A percentile compares a stretch with the other conserved stretches of the same genome.
phyloP scores from a whole-genome alignment of 331 rosid genomes.

The Pyrus hybrid region DNA sequence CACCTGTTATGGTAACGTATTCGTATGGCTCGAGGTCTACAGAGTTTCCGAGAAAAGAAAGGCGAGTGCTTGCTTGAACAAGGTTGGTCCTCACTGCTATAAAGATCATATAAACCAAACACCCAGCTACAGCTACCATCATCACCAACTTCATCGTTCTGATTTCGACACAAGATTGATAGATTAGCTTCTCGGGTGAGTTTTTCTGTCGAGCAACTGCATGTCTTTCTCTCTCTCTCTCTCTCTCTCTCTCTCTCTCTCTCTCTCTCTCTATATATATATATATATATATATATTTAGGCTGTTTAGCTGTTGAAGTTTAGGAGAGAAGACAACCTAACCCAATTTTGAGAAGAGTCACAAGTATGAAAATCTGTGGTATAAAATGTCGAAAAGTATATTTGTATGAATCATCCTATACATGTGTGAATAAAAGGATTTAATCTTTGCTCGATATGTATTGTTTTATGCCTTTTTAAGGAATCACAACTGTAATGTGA shows the following conservation, averaged over 20 bases:
- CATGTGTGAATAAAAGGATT: conserved; percentile 8
- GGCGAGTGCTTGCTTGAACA: conserved; percentile 42
- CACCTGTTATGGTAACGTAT: conserved; percentile 67
- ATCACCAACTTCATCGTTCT: not conserved
- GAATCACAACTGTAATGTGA: conserved; percentile 31
- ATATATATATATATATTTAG: conserved; percentile 2
- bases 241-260: too few species aligned
- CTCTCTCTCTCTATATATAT: too few species aligned
- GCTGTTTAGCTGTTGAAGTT: conserved; percentile 9
- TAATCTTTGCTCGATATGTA: not conserved
- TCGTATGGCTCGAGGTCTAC: conserved; percentile 27
- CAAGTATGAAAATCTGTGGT: not conserved
- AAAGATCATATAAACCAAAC: conserved; percentile 22
- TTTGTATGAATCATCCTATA: conserved; percentile 26
- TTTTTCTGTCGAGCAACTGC: conserved; percentile 1
- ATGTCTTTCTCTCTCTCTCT: too few species aligned
- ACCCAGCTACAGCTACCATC: conserved; percentile 35
- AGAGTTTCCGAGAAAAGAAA: conserved; percentile 14
- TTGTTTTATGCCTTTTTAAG: not conserved
- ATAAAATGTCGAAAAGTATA: not conserved
- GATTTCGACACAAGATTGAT: not conserved
- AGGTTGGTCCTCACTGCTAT: conserved; percentile 8
- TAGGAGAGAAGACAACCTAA: conserved; percentile 21
- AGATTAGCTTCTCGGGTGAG: conserved; percentile 19
- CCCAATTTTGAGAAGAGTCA: not conserved